Evolutionary conservation across 441 rosid genomes (phyloP).

Genomic region (Gossypium davidsonii): DNA sequence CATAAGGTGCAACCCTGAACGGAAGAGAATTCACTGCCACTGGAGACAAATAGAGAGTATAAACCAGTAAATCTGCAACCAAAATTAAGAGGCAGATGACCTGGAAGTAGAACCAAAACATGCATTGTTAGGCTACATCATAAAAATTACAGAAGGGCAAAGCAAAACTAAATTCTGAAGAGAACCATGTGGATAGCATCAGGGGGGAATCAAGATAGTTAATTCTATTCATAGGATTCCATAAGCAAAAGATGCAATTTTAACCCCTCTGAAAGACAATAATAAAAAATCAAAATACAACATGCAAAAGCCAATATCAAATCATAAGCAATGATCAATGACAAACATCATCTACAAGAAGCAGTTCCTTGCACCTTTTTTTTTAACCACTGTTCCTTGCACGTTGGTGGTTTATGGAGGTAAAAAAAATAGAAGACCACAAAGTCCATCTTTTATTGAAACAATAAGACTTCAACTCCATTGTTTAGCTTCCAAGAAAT

Average conservation of each 20-base stretch:
- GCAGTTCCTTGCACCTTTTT: not conserved
- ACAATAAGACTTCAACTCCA: not conserved
- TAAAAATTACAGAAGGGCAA: not conserved
- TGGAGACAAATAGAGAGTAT: slow-evolving; percentile 70
- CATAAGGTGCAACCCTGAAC: slow-evolving; percentile 77
- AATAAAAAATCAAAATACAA: not conserved
- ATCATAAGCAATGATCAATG: not conserved
- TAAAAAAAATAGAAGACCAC: not conserved
- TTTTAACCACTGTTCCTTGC: no score
- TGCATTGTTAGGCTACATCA: slow-evolving; percentile 11
- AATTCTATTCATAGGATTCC: slow-evolving; percentile 2
- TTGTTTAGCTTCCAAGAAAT: not conserved
- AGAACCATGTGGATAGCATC: not conserved
- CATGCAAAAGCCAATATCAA: not conserved
- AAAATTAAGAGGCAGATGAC: slow-evolving; percentile 55
- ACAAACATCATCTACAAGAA: not conserved
- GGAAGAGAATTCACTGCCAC: slow-evolving; percentile 66
- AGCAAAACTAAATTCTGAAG: not conserved
- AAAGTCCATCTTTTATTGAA: not conserved
- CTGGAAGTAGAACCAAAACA: slow-evolving; percentile 44
- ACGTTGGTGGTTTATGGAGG: not conserved
- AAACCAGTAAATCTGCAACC: slow-evolving; percentile 68
- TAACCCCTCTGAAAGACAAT: not conserved
- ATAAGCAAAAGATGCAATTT: not conserved
- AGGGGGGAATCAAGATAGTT: not conserved